phyloP scores from a whole-genome alignment of 2,329 filamentous ascomycete genomes.

The Metarhizium album region DNA sequence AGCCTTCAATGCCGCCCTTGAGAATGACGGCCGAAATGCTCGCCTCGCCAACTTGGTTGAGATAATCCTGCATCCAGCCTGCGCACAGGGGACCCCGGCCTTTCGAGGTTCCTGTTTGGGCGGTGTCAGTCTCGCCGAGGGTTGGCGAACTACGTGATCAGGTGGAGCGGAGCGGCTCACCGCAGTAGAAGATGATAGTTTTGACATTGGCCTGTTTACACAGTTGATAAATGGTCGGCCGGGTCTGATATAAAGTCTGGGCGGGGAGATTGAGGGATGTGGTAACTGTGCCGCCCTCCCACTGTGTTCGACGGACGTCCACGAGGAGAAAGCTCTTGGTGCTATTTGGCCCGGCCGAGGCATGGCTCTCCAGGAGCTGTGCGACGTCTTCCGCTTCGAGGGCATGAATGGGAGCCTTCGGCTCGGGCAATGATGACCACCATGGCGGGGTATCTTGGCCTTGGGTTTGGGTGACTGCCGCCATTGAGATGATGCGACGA shows the following conservation, averaged over 20 bases:
- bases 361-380: conserved; percentile 27
- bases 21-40: conserved; percentile 36
- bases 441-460: conserved; percentile 18
- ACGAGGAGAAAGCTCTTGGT: conserved; percentile 33
- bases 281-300: conserved; percentile 48
- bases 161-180: conserved; percentile 19
- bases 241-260: conserved; percentile 41
- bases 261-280: conserved; percentile 48
- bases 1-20: conserved; percentile 43
- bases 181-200: conserved; percentile 45
- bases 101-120: conserved; percentile 33
- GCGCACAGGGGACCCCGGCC: conserved; percentile 42
- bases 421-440: conserved; percentile 32
- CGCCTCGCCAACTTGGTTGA: conserved; percentile 32
- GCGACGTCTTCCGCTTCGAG: conserved; percentile 30
- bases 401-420: conserved; percentile 25
- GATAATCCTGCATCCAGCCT: conserved; percentile 46
- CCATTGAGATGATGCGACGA: neutral
- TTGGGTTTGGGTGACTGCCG: neutral
- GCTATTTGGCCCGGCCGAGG: conserved; percentile 16
- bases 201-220: conserved; percentile 37
- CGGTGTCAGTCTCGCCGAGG: neutral
- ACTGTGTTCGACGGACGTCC: conserved; percentile 43
- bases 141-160: neutral
- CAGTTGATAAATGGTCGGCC: conserved; percentile 36